Conservation (phyloP, 805 yeast genomes). For the Ogataea zsoltii region DNA sequence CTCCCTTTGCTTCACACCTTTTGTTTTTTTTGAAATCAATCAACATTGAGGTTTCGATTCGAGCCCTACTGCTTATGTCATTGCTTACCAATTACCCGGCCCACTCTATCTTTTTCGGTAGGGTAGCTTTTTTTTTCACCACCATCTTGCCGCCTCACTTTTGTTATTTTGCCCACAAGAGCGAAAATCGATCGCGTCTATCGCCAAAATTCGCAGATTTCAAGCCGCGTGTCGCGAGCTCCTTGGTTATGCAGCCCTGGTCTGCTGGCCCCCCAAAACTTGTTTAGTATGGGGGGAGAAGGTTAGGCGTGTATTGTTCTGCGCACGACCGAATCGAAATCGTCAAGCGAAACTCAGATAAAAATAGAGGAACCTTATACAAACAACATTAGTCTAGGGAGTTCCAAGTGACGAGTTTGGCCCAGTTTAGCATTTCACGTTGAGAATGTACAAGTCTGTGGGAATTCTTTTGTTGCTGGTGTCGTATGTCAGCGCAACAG, state of each 20-base stretch:
- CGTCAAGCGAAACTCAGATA: slow-evolving; percentile 1
- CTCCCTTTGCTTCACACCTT: background rate
- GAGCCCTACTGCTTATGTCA: background rate
- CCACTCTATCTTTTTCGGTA: background rate
- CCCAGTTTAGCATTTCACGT: background rate
- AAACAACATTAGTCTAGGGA: background rate
- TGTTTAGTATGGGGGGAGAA: background rate
- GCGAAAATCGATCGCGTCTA: no score
- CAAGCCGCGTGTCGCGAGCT: background rate
- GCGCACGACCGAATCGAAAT: slow-evolving; percentile 5
- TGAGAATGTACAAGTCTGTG: slow-evolving; percentile 3
- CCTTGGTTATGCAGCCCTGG: slow-evolving; percentile 1
- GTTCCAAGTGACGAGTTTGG: background rate
- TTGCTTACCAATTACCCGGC: background rate
- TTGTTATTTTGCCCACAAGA: no score
- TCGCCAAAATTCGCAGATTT: background rate
- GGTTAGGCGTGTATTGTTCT: background rate
- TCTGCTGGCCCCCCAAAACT: background rate
- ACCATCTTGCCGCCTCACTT: background rate
- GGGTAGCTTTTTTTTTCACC: background rate
- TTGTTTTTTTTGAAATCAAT: background rate
- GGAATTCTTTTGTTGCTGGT: slow-evolving; percentile 2
- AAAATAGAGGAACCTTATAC: slow-evolving; percentile 1
- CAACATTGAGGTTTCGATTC: background rate
- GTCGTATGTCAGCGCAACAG: slow-evolving; percentile 41